Conservation (phyloP, 2,329 filamentous ascomycete species). For the Microthyrium microscopicum region DNA sequence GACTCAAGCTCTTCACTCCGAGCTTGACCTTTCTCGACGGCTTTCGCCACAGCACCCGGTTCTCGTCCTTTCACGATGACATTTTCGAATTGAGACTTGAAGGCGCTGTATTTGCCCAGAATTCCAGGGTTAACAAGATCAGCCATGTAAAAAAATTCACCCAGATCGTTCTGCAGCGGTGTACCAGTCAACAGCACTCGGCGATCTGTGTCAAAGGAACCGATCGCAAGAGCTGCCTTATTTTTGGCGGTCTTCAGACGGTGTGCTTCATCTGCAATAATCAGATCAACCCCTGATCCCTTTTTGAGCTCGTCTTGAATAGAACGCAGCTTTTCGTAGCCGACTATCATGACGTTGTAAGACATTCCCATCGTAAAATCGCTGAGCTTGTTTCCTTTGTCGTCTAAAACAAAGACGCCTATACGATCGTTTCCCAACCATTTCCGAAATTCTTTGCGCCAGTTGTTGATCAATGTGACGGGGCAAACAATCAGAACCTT, state of each 20-base stretch:
- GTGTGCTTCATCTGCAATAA: slow-evolving; percentile 55
- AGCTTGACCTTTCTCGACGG: slow-evolving; percentile 47
- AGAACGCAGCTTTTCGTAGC: slow-evolving; percentile 51
- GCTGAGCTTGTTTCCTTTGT: slow-evolving; percentile 41
- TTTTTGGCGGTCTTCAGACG: slow-evolving; percentile 52
- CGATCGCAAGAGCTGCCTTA: slow-evolving; percentile 49
- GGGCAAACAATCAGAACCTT: slow-evolving; percentile 60
- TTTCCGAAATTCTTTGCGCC: slow-evolving; percentile 56
- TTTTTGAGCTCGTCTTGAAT: slow-evolving; percentile 50
- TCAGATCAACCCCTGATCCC: slow-evolving; percentile 47
- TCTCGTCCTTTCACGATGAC: slow-evolving; percentile 49
- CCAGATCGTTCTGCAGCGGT: slow-evolving; percentile 51
- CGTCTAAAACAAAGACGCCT: slow-evolving; percentile 48
- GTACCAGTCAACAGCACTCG: slow-evolving; percentile 50
- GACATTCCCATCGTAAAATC: slow-evolving; percentile 53
- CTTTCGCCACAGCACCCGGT: slow-evolving; percentile 42
- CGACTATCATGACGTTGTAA: slow-evolving; percentile 57
- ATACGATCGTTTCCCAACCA: slow-evolving; percentile 57
- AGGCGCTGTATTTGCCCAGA: slow-evolving; percentile 43
- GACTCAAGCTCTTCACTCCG: slow-evolving; percentile 43
- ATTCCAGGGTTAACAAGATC: slow-evolving; percentile 53
- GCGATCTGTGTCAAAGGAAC: slow-evolving; percentile 43
- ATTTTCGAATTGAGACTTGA: slow-evolving; percentile 46
- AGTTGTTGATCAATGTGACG: slow-evolving; percentile 55
- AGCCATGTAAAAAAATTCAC: slow-evolving; percentile 50